Evolutionary conservation across 2,329 filamentous ascomycete species (phyloP).

Genomic region (Aspergillus terreus): DNA sequence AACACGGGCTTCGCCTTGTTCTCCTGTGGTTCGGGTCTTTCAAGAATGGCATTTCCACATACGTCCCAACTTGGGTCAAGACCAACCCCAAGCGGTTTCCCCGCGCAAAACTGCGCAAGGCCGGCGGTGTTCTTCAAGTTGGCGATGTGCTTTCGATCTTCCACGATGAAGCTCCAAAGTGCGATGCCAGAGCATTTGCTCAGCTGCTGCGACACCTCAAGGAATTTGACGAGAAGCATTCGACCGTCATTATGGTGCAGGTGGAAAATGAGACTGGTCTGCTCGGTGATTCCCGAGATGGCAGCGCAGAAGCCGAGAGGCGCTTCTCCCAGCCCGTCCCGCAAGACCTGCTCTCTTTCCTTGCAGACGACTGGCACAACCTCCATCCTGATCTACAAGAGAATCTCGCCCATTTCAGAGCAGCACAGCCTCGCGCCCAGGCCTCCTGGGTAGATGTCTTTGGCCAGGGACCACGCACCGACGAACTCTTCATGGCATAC

Average conservation of each 20-base stretch:
- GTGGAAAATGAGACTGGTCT: constrained; percentile 56
- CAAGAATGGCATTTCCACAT: constrained; percentile 46
- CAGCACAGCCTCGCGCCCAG: too few species aligned
- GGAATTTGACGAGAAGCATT: constrained; percentile 44
- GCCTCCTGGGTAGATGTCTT: constrained; percentile 40
- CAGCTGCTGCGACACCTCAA: constrained; percentile 39
- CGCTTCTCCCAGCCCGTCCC: too few species aligned
- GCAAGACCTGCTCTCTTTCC: too few species aligned
- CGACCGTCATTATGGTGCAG: constrained; percentile 55
- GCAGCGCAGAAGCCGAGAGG: too few species aligned
- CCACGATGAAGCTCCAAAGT: constrained; percentile 24
- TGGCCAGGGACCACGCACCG: constrained; percentile 33
- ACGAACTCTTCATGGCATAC: constrained; percentile 50
- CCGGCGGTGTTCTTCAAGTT: constrained; percentile 20
- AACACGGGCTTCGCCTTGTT: constrained; percentile 38
- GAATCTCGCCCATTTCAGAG: too few species aligned
- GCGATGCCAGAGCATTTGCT: constrained; percentile 39
- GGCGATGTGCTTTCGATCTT: constrained; percentile 38
- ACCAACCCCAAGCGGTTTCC: constrained; percentile 11
- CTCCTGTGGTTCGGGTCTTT: constrained; percentile 48
- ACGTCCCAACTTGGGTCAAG: constrained; percentile 40
- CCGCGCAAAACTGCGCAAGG: constrained; percentile 3
- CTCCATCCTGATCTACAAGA: too few species aligned
- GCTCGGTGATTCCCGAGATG: constrained; percentile 51
- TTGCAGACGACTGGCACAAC: too few species aligned